A percentile compares a stretch with the other conserved stretches of the same genome.
These are phyloP conservation scores for Mycena haematopus DNA, from an alignment of 768 basidiomycete genomes.

Conservation along the genomic window DNA sequence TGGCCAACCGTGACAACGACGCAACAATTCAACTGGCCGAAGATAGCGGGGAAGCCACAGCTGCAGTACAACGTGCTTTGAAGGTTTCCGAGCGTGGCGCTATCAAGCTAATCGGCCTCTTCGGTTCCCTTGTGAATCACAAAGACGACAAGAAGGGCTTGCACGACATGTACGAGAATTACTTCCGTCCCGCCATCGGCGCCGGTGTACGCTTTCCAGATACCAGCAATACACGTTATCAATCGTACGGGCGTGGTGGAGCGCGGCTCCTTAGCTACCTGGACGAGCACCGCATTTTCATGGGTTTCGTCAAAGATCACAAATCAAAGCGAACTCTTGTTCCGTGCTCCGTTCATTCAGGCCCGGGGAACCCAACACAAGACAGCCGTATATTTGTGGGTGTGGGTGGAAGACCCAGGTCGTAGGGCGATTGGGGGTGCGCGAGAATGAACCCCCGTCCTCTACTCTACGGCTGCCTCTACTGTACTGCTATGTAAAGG, in stretches of 20 bases:
- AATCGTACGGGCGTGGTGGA: conserved; percentile 25
- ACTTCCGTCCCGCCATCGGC: conserved; percentile 8
- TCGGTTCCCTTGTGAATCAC: conserved; percentile 33
- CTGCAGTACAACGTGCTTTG: conserved; percentile 16
- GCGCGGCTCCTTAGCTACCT: conserved; percentile 17
- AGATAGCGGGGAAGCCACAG: not conserved
- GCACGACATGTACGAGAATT: conserved; percentile 26
- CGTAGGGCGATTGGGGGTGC: too few species aligned
- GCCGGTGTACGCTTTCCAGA: conserved; percentile 25
- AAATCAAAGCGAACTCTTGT: conserved; percentile 25
- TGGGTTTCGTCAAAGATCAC: conserved; percentile 11
- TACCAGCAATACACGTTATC: conserved; percentile 31
- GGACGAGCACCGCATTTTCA: conserved; percentile 2
- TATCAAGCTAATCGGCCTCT: conserved; percentile 28
- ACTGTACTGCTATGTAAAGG: too few species aligned
- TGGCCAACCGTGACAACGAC: conserved; percentile 33
- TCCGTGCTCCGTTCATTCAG: too few species aligned
- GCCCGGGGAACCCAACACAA: too few species aligned
- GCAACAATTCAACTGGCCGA: conserved; percentile 21
- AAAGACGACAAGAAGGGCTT: conserved; percentile 38
- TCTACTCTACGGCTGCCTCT: too few species aligned
- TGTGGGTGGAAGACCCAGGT: too few species aligned
- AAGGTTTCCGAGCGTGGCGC: conserved; percentile 31
- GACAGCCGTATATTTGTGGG: too few species aligned
- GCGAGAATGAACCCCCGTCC: too few species aligned